Evolutionary conservation across 495 filamentous ascomycete species (phyloP).

Genomic region (Haplographium delicatum): DNA sequence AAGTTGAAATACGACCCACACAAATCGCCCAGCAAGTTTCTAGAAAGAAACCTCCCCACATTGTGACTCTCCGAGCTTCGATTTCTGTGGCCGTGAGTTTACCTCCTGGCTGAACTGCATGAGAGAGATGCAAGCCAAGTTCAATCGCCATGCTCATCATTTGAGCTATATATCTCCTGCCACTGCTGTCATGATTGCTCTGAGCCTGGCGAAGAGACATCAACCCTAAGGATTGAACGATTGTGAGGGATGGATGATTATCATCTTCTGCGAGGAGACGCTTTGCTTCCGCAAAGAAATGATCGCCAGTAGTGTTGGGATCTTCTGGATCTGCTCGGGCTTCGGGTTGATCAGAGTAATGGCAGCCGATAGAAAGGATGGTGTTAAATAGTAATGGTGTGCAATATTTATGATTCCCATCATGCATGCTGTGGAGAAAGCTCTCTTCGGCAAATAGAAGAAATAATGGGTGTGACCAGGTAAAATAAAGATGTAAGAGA

Average conservation of each 20-base stretch:
- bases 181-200: constrained; percentile 31
- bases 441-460: constrained; percentile 64
- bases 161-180: constrained; percentile 35
- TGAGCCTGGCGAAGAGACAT: constrained; percentile 58
- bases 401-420: constrained; percentile 55
- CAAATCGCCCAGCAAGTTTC: constrained; percentile 39
- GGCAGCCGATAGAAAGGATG: constrained; percentile 63
- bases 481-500: constrained; percentile 67
- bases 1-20: constrained; percentile 36
- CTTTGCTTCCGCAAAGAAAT: constrained; percentile 67
- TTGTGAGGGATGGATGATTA: constrained; percentile 62
- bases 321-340: constrained; percentile 52
- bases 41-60: constrained; percentile 40
- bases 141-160: constrained; percentile 31
- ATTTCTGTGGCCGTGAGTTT: constrained; percentile 30
- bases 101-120: constrained; percentile 10
- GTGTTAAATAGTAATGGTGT: constrained; percentile 71
- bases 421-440: constrained; percentile 59
- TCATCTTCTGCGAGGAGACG: constrained; percentile 51
- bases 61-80: constrained; percentile 40
- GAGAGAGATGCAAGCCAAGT: constrained; percentile 22
- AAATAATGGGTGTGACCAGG: constrained; percentile 72
- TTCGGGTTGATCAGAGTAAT: constrained; percentile 61
- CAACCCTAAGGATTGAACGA: constrained; percentile 68
- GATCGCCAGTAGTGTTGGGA: constrained; percentile 54